Evolutionary conservation across 441 rosid genomes (phyloP).

Genomic region (Isatis lusitanica): DNA sequence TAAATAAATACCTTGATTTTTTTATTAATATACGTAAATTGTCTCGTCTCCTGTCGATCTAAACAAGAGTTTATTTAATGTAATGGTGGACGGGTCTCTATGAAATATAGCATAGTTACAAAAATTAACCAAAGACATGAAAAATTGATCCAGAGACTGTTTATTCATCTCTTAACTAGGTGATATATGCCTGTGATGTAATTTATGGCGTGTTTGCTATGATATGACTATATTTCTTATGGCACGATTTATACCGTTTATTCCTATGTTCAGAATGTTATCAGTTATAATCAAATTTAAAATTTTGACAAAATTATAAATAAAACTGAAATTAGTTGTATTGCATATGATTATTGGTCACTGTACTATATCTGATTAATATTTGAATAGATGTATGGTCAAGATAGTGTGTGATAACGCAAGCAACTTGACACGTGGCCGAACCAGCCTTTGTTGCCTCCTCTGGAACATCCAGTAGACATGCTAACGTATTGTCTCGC

Average conservation of each 20-base stretch:
- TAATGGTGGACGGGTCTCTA: background rate
- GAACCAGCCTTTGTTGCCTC: conserved; percentile 32
- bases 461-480: conserved; percentile 34
- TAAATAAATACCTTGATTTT: background rate
- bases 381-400: conserved; percentile 31
- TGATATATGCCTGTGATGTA: background rate
- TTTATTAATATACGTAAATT: background rate
- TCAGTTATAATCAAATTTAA: no score
- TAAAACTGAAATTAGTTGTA: background rate
- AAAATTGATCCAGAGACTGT: background rate
- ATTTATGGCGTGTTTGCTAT: background rate
- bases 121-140: background rate
- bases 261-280: background rate
- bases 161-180: background rate
- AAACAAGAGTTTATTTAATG: background rate
- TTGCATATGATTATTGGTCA: background rate
- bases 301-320: no score
- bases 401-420: background rate
- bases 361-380: conserved; percentile 7
- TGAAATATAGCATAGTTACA: no score
- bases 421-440: conserved; percentile 30
- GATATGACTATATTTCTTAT: background rate
- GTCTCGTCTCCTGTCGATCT: background rate
- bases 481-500: conserved; percentile 34
- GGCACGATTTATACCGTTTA: background rate